Base-by-base conservation (phyloP, 2,329 filamentous ascomycete species). In the Penicillium corylophilum region DNA sequence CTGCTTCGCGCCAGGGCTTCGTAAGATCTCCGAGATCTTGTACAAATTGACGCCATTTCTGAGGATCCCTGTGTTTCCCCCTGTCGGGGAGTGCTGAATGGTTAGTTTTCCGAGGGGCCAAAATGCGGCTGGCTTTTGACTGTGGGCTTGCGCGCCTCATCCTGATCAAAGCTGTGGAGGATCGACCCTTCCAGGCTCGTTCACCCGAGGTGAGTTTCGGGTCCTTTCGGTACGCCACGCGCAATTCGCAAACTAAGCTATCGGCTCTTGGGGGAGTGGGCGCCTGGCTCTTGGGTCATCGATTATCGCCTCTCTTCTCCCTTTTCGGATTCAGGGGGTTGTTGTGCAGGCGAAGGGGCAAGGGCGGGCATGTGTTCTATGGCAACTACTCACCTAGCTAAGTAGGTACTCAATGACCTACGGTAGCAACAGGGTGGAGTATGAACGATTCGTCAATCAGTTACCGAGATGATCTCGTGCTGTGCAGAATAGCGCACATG, bases 181-280 rank as follows among this genome's bases (percentile, higher is more conserved):
- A 46, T 51, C 38, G 36, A 46, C 53, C 23, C 33, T 39, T 51
- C 24, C 13, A 5, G 6, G 10, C 46, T 8, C 22, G 20, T 36
- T 48, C 39, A 23, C 31, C 40, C 9, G 46, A 28, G 36, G 9
- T 35, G 4, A 29, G 22, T 5, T 20, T 24, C 39, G 46, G 39
- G 5, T 35, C 26, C 46, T 10, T 13, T 43, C 39, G 46, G 46
- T 28, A 39, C 47, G 48, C 54, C 48, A 54, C 48, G 36, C 35
- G 51, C 44, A 31, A 56, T 54, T 54, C 54, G 48, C 42, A 49
- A 51, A 51, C 46, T 43, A 50, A 53, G 44, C 50, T 50, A 53
- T 51, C 50, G 41, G 50, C 35, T 53, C 35, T 48, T 44, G 24
- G 16, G 23, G 24, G 23, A 42, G 31, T 44, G 41, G 40, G 18